Percentiles rank a stretch among this genome's conserved stretches.
phyloP scores from a whole-genome alignment of 2,329 filamentous ascomycete species.

The Botryotinia narcissicola region DNA sequence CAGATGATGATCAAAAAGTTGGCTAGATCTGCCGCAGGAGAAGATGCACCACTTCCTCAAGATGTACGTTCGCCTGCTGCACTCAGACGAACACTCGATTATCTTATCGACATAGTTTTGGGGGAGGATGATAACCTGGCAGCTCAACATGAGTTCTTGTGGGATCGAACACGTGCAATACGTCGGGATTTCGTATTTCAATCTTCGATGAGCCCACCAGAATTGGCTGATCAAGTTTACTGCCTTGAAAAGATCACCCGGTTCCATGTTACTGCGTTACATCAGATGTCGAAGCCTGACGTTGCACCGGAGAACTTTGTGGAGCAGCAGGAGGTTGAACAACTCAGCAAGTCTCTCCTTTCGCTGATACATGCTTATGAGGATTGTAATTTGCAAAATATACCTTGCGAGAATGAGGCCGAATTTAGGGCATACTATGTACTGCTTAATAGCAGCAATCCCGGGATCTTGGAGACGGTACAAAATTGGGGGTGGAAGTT shows the following conservation, averaged over 20 bases:
- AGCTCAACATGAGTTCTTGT: constrained; percentile 60
- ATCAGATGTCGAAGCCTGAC: constrained; percentile 58
- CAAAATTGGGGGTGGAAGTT: constrained; percentile 55
- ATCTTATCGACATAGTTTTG: constrained; percentile 60
- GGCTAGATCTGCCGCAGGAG: constrained; percentile 65
- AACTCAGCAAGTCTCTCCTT: constrained; percentile 62
- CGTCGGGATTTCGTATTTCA: constrained; percentile 68
- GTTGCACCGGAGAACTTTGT: constrained; percentile 60
- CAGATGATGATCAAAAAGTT: constrained; percentile 64
- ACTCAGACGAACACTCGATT: constrained; percentile 59
- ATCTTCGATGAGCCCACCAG: constrained; percentile 53
- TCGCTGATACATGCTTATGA: constrained; percentile 66
- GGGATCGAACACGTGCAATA: constrained; percentile 66
- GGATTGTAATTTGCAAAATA: constrained; percentile 57
- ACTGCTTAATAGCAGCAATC: constrained; percentile 58
- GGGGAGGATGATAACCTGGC: constrained; percentile 53
- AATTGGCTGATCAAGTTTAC: constrained; percentile 59
- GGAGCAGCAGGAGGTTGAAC: constrained; percentile 66
- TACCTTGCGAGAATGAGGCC: constrained; percentile 59
- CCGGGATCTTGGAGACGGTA: constrained; percentile 54
- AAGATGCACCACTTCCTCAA: constrained; percentile 65
- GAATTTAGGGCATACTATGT: constrained; percentile 67
- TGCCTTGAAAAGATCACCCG: constrained; percentile 64
- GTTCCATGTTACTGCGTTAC: constrained; percentile 64
- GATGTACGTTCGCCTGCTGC: constrained; percentile 62